Evolutionary conservation across 257 asterid genomes (phyloP).

Genomic region (Primulina huaijiensis): DNA sequence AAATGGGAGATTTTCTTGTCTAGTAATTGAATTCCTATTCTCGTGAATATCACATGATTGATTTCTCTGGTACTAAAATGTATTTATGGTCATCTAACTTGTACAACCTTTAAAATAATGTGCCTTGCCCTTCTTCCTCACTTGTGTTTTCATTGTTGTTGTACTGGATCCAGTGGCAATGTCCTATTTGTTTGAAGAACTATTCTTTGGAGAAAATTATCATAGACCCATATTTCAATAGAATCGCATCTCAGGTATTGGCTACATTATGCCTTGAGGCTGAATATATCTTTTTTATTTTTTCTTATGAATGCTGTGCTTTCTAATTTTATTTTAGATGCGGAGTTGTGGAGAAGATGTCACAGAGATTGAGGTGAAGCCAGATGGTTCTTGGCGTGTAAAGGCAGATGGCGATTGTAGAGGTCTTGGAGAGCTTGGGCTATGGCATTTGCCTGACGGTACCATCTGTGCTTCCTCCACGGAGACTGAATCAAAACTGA

Average conservation of each 20-base stretch:
- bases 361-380: slow-evolving; percentile 90
- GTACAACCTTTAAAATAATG: slow-evolving; percentile 2
- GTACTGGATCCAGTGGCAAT: slow-evolving; percentile 89
- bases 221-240: slow-evolving; percentile 88
- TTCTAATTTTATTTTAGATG: slow-evolving; percentile 48
- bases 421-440: slow-evolving; percentile 77
- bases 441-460: slow-evolving; percentile 95
- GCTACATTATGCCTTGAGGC: slow-evolving; percentile 3
- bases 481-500: slow-evolving; percentile 65
- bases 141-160: slow-evolving; percentile 23
- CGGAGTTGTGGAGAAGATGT: slow-evolving; percentile 74
- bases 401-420: slow-evolving; percentile 74
- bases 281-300: slow-evolving; percentile 10
- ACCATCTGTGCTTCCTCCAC: slow-evolving; percentile 39
- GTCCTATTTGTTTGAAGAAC: slow-evolving; percentile 94
- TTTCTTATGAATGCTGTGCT: slow-evolving; percentile 12
- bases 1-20: slow-evolving; percentile 14
- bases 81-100: slow-evolving; percentile 16
- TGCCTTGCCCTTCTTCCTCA: slow-evolving; percentile 15
- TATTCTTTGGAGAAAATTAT: slow-evolving; percentile 80
- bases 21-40: background rate
- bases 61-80: background rate
- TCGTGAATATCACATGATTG: slow-evolving; percentile 10
- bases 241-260: slow-evolving; percentile 74
- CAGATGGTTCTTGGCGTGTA: slow-evolving; percentile 98